Conservation (phyloP, 2,329 filamentous ascomycete species). For the Colletotrichum tropicicola region DNA sequence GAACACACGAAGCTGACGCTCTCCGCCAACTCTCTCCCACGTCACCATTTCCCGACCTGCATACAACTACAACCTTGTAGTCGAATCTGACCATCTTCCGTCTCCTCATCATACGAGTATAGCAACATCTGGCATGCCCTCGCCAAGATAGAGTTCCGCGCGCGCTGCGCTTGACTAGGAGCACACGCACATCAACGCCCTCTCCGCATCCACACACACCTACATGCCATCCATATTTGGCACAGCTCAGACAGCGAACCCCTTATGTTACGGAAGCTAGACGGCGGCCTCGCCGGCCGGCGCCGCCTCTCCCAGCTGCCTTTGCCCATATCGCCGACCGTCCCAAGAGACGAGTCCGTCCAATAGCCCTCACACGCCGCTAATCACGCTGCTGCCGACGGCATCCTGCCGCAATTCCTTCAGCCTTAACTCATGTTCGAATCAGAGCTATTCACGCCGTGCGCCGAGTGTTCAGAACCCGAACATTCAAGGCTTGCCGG, state of each 20-base stretch:
- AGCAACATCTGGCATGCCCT: neutral
- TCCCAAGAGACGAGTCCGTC: too few species aligned
- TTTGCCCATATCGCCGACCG: neutral
- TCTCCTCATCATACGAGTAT: neutral
- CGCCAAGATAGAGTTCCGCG: neutral
- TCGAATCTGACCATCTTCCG: neutral
- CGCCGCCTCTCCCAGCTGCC: too few species aligned
- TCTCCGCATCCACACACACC: neutral
- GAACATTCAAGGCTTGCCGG: neutral
- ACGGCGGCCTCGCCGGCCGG: neutral
- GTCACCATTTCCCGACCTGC: too few species aligned
- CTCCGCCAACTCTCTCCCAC: too few species aligned
- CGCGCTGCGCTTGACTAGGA: constrained; percentile 6
- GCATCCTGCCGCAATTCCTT: constrained; percentile 9
- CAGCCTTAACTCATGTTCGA: neutral
- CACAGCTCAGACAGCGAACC: neutral
- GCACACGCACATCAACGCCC: neutral
- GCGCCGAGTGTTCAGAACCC: neutral
- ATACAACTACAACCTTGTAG: too few species aligned
- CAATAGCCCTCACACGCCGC: neutral
- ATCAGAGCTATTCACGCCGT: neutral
- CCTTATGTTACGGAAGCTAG: constrained; percentile 1
- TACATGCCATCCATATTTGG: neutral
- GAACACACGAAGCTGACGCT: too few species aligned
- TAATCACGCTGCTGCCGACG: neutral